Conservation (phyloP, 164 flowering plant species). For the Tetracentron sinense region DNA sequence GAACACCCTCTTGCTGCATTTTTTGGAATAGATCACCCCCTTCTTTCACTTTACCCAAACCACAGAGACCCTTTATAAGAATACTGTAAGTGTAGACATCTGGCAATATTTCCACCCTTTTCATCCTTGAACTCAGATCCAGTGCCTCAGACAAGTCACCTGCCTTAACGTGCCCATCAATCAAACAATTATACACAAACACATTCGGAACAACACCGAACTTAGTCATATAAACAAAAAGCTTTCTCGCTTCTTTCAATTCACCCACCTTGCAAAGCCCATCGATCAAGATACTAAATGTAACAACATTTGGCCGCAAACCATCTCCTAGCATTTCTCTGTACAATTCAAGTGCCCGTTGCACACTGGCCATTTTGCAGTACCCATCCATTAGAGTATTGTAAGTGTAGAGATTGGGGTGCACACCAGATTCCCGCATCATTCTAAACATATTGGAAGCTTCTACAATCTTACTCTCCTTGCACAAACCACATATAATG, state of each 20-base stretch:
- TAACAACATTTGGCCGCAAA: constrained; percentile 51
- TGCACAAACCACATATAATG: constrained; percentile 52
- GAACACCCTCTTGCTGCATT: constrained; percentile 43
- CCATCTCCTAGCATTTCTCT: constrained; percentile 40
- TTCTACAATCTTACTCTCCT: constrained; percentile 37
- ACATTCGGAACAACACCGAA: constrained; percentile 49
- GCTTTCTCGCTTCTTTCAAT: constrained; percentile 33
- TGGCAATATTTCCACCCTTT: constrained; percentile 30
- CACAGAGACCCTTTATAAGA: constrained; percentile 60
- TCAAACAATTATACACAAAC: constrained; percentile 55
- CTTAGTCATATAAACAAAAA: constrained; percentile 48
- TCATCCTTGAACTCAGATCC: constrained; percentile 43
- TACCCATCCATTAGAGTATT: constrained; percentile 61
- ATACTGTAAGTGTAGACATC: constrained; percentile 62
- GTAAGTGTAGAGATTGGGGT: constrained; percentile 63
- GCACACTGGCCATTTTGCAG: constrained; percentile 36
- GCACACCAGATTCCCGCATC: constrained; percentile 41
- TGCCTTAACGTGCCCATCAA: constrained; percentile 46
- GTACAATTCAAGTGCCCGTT: constrained; percentile 41
- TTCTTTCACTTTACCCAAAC: constrained; percentile 38
- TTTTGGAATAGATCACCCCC: constrained; percentile 34
- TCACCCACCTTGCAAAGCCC: constrained; percentile 55
- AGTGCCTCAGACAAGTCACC: constrained; percentile 38
- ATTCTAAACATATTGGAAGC: constrained; percentile 42
- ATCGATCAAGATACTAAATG: constrained; percentile 52